Percentiles rank a stretch among this genome's conserved stretches.
Conservation (phyloP, 73 alveolate species). For the Paraurostyla sp. region DNA sequence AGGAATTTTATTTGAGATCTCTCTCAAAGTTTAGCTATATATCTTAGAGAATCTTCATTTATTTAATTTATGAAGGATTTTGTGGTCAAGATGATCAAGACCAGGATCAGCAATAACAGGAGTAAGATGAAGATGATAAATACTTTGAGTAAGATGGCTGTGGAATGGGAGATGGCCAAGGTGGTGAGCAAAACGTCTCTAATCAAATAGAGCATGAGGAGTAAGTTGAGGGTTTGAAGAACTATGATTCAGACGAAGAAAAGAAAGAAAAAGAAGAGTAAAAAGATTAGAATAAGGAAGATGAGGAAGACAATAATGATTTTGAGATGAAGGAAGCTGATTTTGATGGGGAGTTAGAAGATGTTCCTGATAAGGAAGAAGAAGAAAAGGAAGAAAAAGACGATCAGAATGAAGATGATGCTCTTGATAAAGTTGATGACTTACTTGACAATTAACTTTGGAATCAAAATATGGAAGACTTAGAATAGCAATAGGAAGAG, state of each 20-base stretch:
- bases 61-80: constrained; percentile 74
- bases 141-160: constrained; percentile 79
- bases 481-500: constrained; percentile 72
- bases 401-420: constrained; percentile 76
- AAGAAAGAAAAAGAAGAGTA: constrained; percentile 63
- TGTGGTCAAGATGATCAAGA: constrained; percentile 75
- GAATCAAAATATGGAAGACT: constrained; percentile 59
- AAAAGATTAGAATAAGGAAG: constrained; percentile 65
- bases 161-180: constrained; percentile 87
- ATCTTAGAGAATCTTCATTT: constrained; percentile 59
- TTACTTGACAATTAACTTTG: constrained; percentile 68
- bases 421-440: constrained; percentile 67
- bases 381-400: constrained; percentile 69
- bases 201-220: constrained; percentile 80
- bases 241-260: constrained; percentile 74
- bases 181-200: constrained; percentile 78
- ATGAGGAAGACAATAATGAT: constrained; percentile 62
- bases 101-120: constrained; percentile 64
- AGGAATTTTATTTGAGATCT: constrained; percentile 39
- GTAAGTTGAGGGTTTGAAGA: constrained; percentile 74
- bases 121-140: constrained; percentile 64
- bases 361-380: constrained; percentile 69
- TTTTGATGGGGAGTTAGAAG: constrained; percentile 67
- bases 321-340: constrained; percentile 73
- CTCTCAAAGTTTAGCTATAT: constrained; percentile 68